Evolutionary conservation across 2,329 filamentous ascomycete genomes (phyloP).

Genomic region (Fusarium sp.): DNA sequence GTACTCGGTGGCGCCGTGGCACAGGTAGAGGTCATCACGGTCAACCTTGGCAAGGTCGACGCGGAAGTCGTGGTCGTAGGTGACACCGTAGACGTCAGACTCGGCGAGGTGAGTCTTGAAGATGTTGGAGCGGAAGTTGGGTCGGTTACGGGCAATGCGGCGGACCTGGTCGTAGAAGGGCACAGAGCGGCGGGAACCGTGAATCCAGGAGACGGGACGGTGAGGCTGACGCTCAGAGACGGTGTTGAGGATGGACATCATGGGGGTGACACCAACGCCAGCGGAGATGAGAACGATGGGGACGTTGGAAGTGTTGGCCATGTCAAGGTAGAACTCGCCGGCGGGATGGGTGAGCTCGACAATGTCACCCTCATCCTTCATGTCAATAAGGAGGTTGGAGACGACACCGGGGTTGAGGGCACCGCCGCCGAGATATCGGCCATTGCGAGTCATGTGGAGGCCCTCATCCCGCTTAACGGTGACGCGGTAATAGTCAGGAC

Average conservation of each 20-base stretch:
- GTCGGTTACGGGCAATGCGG: constrained; percentile 54
- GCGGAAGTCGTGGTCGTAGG: constrained; percentile 56
- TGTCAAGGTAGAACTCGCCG: constrained; percentile 70
- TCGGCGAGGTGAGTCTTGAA: constrained; percentile 63
- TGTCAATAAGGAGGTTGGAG: constrained; percentile 76
- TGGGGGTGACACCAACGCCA: constrained; percentile 70
- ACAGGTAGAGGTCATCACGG: constrained; percentile 58
- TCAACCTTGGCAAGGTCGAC: constrained; percentile 61
- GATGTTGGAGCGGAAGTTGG: constrained; percentile 55
- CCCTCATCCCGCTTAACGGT: constrained; percentile 76
- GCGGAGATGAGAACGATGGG: constrained; percentile 71
- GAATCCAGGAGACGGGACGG: constrained; percentile 69
- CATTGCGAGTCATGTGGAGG: constrained; percentile 51
- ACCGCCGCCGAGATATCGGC: constrained; percentile 41
- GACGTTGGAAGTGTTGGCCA: constrained; percentile 48
- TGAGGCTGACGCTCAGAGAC: constrained; percentile 58
- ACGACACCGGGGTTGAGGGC: constrained; percentile 71
- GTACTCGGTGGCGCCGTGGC: constrained; percentile 61
- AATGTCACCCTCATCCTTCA: constrained; percentile 69
- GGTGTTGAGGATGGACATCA: constrained; percentile 71
- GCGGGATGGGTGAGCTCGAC: constrained; percentile 75
- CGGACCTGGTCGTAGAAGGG: constrained; percentile 68
- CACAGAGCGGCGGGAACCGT: constrained; percentile 64
- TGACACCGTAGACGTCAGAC: constrained; percentile 57
- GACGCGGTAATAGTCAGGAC: constrained; percentile 74